Evolutionary conservation across 768 basidiomycete genomes (phyloP), one percentile per base, ranked within the genome.

Genomic region (Rhodocollybia butyracea): DNA sequence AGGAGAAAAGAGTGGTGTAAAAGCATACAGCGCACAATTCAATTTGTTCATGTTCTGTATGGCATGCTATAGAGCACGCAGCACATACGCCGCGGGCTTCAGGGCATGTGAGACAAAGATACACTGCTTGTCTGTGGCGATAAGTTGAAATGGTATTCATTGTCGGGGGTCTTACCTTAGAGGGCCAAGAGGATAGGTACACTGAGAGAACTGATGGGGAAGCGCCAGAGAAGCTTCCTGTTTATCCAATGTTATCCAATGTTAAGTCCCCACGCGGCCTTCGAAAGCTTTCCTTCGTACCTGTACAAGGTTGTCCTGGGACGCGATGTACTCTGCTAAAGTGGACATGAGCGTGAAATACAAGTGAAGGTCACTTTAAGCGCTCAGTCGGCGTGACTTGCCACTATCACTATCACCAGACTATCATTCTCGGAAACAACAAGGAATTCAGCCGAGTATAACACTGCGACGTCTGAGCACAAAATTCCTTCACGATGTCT

Each of bases 41-140:
- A 50, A 93, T 68, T 66, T 94, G 91, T 63, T 93, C 87, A 68
- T 92, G 90, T 66, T 90, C 77, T 13, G 88, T 88, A 65, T 94
- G 91, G 65, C 91, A 94, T 22, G 91, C 88, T 50, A 93, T 79
- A 27, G 89, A 91, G 70, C 91, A 94, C 6, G 91, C 87, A 15
- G 88, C 82, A 61, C 91, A 93, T 55, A 93, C 74, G 19, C 90
- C 90, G 53, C 83, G 81, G 21, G 78, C 75, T 50, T 77, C 76
- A 22, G 79, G 75, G 65, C 91, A 94, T 1, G 88, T 86, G 8
- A 84, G 69, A 64, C 91, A 94, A 51, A 92, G 83, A 67, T 93
- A 90, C 10, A 93, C 83, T 0, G 89, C 84, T 69, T 94, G 91
- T 55, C 85, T 83, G 57, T 46, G 64, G 59, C 56, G 31, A 59